Percentiles rank a stretch among this genome's conserved stretches.
Conservation (phyloP, 352 stramenopile species). For the Phytophthora sp. region DNA sequence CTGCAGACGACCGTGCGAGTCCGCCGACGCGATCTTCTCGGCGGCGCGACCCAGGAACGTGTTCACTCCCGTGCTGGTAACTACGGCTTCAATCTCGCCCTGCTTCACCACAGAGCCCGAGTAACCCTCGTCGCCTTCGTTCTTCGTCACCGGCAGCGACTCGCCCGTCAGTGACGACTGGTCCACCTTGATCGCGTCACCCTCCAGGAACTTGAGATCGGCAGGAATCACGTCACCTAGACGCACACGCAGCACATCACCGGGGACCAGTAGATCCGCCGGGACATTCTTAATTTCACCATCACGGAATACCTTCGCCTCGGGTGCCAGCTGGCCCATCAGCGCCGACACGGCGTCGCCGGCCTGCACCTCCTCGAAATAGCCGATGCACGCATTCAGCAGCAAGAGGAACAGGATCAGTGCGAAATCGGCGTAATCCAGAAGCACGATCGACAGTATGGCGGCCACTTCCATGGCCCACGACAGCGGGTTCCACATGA, state of each 20-base stretch:
- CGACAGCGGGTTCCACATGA: slow-evolving; percentile 87
- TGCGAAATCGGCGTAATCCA: slow-evolving; percentile 80
- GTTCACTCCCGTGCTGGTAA: slow-evolving; percentile 87
- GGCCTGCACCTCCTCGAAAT: slow-evolving; percentile 87
- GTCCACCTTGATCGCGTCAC: slow-evolving; percentile 85
- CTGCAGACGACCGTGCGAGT: slow-evolving; percentile 86
- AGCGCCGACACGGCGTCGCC: slow-evolving; percentile 88
- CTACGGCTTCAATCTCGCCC: slow-evolving; percentile 92
- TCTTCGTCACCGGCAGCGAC: slow-evolving; percentile 92
- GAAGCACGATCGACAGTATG: slow-evolving; percentile 74
- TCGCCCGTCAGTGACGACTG: slow-evolving; percentile 95
- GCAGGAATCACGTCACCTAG: slow-evolving; percentile 93
- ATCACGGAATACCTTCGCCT: slow-evolving; percentile 86
- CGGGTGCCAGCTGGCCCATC: slow-evolving; percentile 88
- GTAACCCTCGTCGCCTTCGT: slow-evolving; percentile 78
- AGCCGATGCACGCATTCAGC: slow-evolving; percentile 77
- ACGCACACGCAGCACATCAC: slow-evolving; percentile 79
- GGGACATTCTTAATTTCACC: slow-evolving; percentile 73
- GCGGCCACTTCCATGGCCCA: slow-evolving; percentile 84
- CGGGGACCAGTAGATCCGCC: slow-evolving; percentile 71
- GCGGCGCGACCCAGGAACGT: slow-evolving; percentile 93
- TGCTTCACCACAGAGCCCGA: slow-evolving; percentile 87
- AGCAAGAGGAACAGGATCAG: slow-evolving; percentile 77
- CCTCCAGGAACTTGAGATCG: slow-evolving; percentile 89
- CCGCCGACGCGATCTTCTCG: slow-evolving; percentile 73